These are phyloP conservation scores for Sporothrix pseudoabietina DNA, from an alignment of 2,329 filamentous ascomycete genomes.

Conservation along the genomic window DNA sequence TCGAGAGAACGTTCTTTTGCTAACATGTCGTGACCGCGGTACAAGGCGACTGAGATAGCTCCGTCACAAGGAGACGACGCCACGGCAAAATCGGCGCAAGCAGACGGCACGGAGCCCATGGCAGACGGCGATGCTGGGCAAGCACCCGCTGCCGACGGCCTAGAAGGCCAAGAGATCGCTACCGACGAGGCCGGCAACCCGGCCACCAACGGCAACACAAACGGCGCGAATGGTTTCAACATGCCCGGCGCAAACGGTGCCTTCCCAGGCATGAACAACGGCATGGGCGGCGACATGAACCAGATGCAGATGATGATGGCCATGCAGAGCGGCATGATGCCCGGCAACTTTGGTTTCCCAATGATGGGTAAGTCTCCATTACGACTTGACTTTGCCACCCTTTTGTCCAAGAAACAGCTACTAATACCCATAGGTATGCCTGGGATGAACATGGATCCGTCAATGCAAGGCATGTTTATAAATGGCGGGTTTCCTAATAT, in stretches of 20 bases:
- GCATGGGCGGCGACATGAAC: conserved; percentile 63
- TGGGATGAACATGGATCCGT: conserved; percentile 82
- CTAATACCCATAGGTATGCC: conserved; percentile 63
- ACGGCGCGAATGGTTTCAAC: conserved; percentile 34
- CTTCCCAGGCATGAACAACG: conserved; percentile 47
- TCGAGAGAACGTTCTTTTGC: conserved; percentile 10
- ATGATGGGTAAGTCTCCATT: conserved; percentile 77
- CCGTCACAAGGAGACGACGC: conserved; percentile 26
- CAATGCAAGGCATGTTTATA: conserved; percentile 79
- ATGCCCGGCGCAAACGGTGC: background rate
- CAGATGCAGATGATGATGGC: conserved; percentile 82
- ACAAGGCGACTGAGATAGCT: conserved; percentile 21
- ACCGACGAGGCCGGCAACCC: conserved; percentile 33
- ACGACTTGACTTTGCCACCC: background rate
- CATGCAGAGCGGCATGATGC: conserved; percentile 69
- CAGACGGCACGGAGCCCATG: conserved; percentile 36
- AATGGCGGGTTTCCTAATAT: conserved; percentile 74
- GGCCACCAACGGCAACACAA: conserved; percentile 29
- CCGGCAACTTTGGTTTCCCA: conserved; percentile 60
- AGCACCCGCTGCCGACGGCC: conserved; percentile 37
- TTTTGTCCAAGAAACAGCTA: background rate
- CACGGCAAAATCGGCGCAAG: conserved; percentile 36
- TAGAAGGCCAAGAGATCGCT: conserved; percentile 38
- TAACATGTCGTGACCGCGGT: conserved; percentile 29
- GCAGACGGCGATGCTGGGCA: conserved; percentile 38